Conservation (phyloP, 2,329 filamentous ascomycete species). For the Penicillium freii region DNA sequence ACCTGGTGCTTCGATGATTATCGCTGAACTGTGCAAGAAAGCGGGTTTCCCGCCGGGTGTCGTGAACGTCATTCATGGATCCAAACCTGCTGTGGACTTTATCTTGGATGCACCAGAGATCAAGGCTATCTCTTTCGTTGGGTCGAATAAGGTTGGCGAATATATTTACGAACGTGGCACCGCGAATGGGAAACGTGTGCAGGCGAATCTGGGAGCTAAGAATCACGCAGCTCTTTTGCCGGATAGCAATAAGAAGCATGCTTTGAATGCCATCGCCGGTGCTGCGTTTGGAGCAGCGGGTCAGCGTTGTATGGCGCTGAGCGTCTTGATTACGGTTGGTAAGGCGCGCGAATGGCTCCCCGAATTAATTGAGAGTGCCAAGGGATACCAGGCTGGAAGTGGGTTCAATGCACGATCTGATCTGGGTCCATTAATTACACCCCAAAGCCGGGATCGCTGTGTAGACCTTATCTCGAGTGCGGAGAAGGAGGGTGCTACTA, state of each 20-base stretch:
- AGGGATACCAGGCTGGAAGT: conserved; percentile 55
- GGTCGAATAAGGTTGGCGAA: conserved; percentile 63
- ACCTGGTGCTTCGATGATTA: conserved; percentile 59
- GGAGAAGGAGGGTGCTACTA: conserved; percentile 59
- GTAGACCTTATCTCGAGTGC: conserved; percentile 57
- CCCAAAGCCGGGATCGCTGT: conserved; percentile 58
- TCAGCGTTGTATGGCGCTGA: conserved; percentile 3
- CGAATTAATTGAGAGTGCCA: conserved; percentile 58
- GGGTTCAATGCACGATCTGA: conserved; percentile 60
- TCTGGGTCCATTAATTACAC: conserved; percentile 59
- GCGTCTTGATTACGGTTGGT: conserved; percentile 40
- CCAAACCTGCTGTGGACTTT: conserved; percentile 59
- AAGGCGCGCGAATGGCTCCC: conserved; percentile 61
- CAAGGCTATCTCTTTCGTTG: conserved; percentile 66
- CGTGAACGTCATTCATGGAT: conserved; percentile 25
- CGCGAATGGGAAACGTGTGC: conserved; percentile 52
- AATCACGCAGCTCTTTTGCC: background rate
- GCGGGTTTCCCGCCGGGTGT: conserved; percentile 44
- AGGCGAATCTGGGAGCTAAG: conserved; percentile 2
- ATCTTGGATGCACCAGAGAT: conserved; percentile 64
- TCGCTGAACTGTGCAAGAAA: conserved; percentile 57
- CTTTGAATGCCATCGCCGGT: background rate
- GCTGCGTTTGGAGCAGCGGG: conserved; percentile 2
- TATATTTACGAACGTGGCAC: conserved; percentile 63
- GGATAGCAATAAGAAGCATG: conserved; percentile 4